Percentiles rank a stretch among this genome's conserved stretches.
Conservation (phyloP, 306 rosid species). For the Rosa multiflora region DNA sequence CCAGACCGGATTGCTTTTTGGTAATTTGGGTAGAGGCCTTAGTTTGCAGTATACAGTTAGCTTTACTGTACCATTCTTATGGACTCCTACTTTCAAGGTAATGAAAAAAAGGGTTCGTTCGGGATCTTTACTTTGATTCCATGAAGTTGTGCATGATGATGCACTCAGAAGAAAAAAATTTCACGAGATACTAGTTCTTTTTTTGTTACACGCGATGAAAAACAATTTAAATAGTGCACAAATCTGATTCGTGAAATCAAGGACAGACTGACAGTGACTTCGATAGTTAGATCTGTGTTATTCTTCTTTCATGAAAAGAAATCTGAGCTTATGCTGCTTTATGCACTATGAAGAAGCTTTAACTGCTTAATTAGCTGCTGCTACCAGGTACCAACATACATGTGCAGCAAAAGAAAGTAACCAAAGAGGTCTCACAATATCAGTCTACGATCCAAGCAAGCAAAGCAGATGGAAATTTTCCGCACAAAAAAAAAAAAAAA, state of each 20-base stretch:
- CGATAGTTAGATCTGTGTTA: neutral
- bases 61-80: no score
- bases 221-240: neutral
- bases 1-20: neutral
- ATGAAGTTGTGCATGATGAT: neutral
- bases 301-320: conserved; percentile 3
- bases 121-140: neutral
- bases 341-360: neutral
- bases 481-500: neutral
- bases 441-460: neutral
- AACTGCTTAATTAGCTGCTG: neutral
- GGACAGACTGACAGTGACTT: conserved; percentile 4
- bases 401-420: neutral
- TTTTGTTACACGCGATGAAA: neutral
- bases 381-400: neutral
- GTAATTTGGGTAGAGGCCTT: no score
- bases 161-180: neutral
- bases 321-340: conserved; percentile 1
- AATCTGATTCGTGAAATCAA: neutral
- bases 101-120: neutral
- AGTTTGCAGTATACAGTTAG: no score
- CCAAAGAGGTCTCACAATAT: neutral
- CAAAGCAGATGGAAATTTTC: neutral
- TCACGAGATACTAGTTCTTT: neutral
- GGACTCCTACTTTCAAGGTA: neutral